Base-by-base conservation (phyloP, 2,329 filamentous ascomycete genomes). In the Paecilomyces variotii region DNA sequence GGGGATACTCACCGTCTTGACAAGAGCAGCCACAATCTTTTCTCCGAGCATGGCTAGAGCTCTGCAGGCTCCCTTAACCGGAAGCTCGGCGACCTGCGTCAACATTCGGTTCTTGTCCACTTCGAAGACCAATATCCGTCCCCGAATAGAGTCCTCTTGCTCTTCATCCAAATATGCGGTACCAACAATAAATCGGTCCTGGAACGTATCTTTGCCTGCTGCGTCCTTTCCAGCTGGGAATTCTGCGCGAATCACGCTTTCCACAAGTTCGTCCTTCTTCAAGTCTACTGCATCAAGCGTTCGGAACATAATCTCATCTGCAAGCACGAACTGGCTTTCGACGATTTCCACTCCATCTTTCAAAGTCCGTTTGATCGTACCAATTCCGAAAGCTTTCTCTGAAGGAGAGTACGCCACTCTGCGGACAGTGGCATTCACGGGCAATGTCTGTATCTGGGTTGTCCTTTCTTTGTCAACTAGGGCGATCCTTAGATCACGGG, bases 251-350 rank as follows among this genome's bases (percentile, higher is more conserved):
- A 95, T 86, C 6, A 96, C 87, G 61, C 88, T 87, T 73, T 97
- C 94, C 2, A 97, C 84, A 53, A 97, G 78, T 74, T 99, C 94
- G 12, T 83, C 79, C 51, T 80, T 73, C 32, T 83, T 77, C 7
- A 97, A 76, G 5, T 82, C 71, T 62, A 89, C 87, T 0, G 86
- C 84, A 64, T 88, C 90, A 0, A 97, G 79, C 56, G 88, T 83
- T 60, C 89, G 85, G 72, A 97, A 96, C 19, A 90, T 79, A 34
- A 97, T 85, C 68, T 97, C 94, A 66, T 99, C 93, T 0, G 95
- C 91, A 1, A 99, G 82, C 67, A 88, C 88, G 68, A 99, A 89
- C n/a, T 87, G 86, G 66, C 89, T 93, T 9, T 84, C 83, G 11
- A 96, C 82, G 2, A 87, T 74, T 72, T 99, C 94, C 63, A 86